These are phyloP conservation scores for Mycena latifolia DNA, from an alignment of 768 basidiomycete genomes.

Conservation along the genomic window DNA sequence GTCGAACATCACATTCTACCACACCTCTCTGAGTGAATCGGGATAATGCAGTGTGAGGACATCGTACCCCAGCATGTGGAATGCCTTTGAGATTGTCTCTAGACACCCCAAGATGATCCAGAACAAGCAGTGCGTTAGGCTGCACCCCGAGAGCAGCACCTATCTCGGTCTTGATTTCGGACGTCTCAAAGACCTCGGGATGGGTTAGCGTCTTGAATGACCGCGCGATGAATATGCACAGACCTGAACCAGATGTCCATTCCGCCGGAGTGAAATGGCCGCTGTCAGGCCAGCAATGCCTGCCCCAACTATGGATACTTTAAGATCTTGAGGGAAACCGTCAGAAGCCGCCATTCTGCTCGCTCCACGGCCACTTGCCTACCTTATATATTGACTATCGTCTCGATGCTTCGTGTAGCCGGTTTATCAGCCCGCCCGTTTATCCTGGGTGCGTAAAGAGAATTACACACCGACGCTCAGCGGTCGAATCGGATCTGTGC, in stretches of 20 bases:
- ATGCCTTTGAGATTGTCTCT: slow-evolving; percentile 10
- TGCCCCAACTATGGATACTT: slow-evolving; percentile 23
- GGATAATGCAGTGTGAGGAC: background rate
- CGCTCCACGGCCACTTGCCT: too few species aligned
- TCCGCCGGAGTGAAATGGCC: slow-evolving; percentile 12
- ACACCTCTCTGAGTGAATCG: background rate
- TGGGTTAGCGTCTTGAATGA: too few species aligned
- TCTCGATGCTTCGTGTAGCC: too few species aligned
- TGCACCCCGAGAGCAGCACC: slow-evolving; percentile 26
- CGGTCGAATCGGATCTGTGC: too few species aligned
- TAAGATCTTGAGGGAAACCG: too few species aligned
- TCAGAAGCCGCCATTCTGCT: too few species aligned
- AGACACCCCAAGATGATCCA: slow-evolving; percentile 11
- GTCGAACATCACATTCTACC: slow-evolving; percentile 5
- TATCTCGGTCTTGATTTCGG: slow-evolving; percentile 20
- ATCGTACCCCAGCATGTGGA: slow-evolving; percentile 5
- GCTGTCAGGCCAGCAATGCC: slow-evolving; percentile 24
- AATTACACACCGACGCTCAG: too few species aligned
- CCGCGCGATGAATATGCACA: background rate
- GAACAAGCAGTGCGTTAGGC: slow-evolving; percentile 12
- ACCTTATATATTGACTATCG: too few species aligned
- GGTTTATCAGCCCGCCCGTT: too few species aligned
- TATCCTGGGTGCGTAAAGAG: too few species aligned
- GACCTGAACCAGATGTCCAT: slow-evolving; percentile 25
- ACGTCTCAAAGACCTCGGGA: slow-evolving; percentile 22